Conservation (phyloP, 1,284 basidiomycete genomes). For the Ganoderma leucocontextum region DNA sequence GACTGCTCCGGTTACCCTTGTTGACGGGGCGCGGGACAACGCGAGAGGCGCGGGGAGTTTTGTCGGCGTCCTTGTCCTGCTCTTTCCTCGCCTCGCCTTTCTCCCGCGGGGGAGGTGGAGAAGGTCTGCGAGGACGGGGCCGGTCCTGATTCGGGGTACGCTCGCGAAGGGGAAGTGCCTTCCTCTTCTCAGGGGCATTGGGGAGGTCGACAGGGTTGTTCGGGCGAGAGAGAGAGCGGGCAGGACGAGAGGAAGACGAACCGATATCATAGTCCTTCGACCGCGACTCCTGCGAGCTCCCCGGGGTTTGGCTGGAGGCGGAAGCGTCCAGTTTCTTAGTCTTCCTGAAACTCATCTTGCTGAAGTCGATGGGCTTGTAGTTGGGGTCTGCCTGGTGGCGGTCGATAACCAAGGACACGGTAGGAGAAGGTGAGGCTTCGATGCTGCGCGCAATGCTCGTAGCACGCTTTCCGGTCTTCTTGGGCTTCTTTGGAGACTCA, state of each 20-base stretch:
- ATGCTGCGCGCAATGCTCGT: slow-evolving; percentile 15
- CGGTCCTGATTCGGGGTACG: slow-evolving; percentile 24
- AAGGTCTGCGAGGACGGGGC: slow-evolving; percentile 7
- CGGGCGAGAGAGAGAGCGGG: background rate
- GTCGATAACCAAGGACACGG: slow-evolving; percentile 30
- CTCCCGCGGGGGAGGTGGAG: slow-evolving; percentile 14
- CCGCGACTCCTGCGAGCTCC: slow-evolving; percentile 4
- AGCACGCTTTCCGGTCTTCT: slow-evolving; percentile 5
- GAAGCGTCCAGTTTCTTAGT: slow-evolving; percentile 17
- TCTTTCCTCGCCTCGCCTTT: slow-evolving; percentile 12
- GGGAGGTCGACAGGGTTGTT: background rate
- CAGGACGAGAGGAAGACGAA: slow-evolving; percentile 15
- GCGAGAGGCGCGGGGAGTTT: slow-evolving; percentile 31
- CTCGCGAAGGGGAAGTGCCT: slow-evolving; percentile 20
- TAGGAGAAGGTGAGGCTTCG: background rate
- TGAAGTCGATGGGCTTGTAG: slow-evolving; percentile 27
- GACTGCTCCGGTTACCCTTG: slow-evolving; percentile 19
- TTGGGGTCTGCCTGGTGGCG: slow-evolving; percentile 30
- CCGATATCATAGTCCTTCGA: background rate
- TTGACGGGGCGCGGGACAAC: slow-evolving; percentile 29
- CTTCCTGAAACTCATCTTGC: slow-evolving; percentile 31
- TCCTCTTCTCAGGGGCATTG: background rate
- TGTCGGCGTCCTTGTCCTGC: slow-evolving; percentile 19
- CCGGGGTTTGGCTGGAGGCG: slow-evolving; percentile 8
- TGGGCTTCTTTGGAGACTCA: slow-evolving; percentile 21